Percentiles rank a stretch among this genome's conserved stretches.
Evolutionary conservation across 495 filamentous ascomycete species (phyloP).

Genomic region (Trichocladium uniseriatum): DNA sequence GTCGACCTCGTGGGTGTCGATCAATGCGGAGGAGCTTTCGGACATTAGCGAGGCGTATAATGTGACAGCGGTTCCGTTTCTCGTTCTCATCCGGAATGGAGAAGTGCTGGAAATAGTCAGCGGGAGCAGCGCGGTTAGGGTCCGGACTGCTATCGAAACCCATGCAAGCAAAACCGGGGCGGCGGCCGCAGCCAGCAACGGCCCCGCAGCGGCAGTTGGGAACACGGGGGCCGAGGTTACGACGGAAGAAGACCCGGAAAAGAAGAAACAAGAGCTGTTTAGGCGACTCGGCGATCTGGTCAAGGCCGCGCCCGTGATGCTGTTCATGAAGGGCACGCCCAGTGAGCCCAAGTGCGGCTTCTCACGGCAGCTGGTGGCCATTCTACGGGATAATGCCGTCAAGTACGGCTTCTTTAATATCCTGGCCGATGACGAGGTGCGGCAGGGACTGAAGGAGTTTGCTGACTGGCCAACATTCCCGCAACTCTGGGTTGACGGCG

Average conservation of each 20-base stretch:
- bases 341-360: conserved; percentile 90
- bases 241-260: conserved; percentile 38
- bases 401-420: conserved; percentile 99
- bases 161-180: conserved; percentile 43
- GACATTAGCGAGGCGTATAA: conserved; percentile 85
- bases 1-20: conserved; percentile 67
- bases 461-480: conserved; percentile 97
- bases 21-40: conserved; percentile 83
- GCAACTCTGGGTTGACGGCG: conserved; percentile 74
- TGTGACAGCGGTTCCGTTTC: conserved; percentile 85
- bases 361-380: conserved; percentile 73
- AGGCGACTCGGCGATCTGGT: conserved; percentile 70
- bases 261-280: conserved; percentile 68
- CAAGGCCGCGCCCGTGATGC: conserved; percentile 92
- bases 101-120: conserved; percentile 69
- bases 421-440: conserved; percentile 91
- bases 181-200: conserved; percentile 26
- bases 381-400: conserved; percentile 78
- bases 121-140: conserved; percentile 76
- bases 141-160: conserved; percentile 73
- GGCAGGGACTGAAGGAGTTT: conserved; percentile 90
- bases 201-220: conserved; percentile 12
- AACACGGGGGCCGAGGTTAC: conserved; percentile 12
- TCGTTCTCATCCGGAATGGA: conserved; percentile 66
- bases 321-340: conserved; percentile 93